Conservation (phyloP, 176 grass and related monocot species). For the Pontederia paniculata region DNA sequence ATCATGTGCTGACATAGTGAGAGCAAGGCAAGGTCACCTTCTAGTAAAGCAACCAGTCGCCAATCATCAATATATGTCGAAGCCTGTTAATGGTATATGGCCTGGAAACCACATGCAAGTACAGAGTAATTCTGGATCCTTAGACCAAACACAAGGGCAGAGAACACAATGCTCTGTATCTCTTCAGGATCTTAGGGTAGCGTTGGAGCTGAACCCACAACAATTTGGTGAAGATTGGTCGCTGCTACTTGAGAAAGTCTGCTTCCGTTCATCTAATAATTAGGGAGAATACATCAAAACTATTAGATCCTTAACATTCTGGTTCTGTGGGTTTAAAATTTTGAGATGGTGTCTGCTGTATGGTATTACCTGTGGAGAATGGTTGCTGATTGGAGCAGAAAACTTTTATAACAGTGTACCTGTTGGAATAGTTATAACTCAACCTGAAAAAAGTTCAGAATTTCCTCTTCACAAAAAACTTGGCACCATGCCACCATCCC, state of each 20-base stretch:
- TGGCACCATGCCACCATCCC: background rate
- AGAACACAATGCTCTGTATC: background rate
- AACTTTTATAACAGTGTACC: background rate
- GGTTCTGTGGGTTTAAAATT: background rate
- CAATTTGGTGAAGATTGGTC: conserved; percentile 20
- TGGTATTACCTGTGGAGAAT: background rate
- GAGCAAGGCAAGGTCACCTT: conserved; percentile 32
- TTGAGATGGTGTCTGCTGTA: background rate
- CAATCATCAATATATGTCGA: conserved; percentile 2
- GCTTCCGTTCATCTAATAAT: background rate
- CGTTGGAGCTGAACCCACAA: conserved; percentile 15
- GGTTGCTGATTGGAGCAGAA: background rate
- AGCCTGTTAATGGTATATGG: conserved; percentile 11
- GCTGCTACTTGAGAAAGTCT: conserved; percentile 18
- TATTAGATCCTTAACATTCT: conserved; percentile 4
- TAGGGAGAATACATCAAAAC: background rate
- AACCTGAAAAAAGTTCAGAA: background rate
- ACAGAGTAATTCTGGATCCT: conserved; percentile 1
- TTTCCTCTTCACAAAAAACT: background rate
- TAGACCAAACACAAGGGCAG: background rate
- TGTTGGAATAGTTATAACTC: background rate
- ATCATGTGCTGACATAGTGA: conserved; percentile 43
- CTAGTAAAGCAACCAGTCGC: conserved; percentile 11
- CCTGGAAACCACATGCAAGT: conserved; percentile 7
- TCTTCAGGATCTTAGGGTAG: conserved; percentile 17